Evolutionary conservation across 2,329 filamentous ascomycete genomes (phyloP), one percentile per base, ranked within the genome.

Genomic region (Fusarium albidum): DNA sequence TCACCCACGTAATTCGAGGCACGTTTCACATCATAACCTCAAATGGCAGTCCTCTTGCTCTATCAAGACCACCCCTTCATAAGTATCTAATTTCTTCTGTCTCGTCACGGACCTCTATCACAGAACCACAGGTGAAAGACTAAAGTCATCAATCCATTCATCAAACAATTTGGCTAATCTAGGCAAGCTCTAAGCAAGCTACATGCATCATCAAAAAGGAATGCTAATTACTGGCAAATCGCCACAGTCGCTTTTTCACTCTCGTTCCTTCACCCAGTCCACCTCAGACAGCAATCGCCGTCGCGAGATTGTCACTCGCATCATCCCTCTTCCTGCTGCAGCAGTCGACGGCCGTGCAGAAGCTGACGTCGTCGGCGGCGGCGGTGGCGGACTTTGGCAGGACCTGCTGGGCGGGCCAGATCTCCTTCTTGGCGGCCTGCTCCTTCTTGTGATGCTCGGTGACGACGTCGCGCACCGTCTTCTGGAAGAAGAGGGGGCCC

Each of bases 401-500:
- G 8, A 48, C 59, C 42, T 74, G 77, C 35, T 71, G 72, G 1
- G 81, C 81, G 0, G 82, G 82, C 80, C 80, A 83, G 45, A 84
- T 81, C 68, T 83, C 77, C 28, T 68, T 58, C 8, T 75, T 76
- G 1, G 66, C 72, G 3, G 69, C 68, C 61, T 75, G 73, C 67
- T 85, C 82, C 18, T 71, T 70, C 54, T 76, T 70, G 56, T 75
- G 71, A 58, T 85, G 81, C 31, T 75, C 73, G 26, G 72, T 73
- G 28, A 85, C 69, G 13, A 75, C 66, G 33, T 82, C 76, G 4
- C 82, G 79, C 28, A 80, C 76, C 4, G 70, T 69, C 37, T 76
- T 76, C 72, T 85, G 82, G 75, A 85, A 84, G 69, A 78, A 83
- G 1, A 85, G 71, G 0, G 82, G 81, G 0, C 82, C 82, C 67